A percentile compares a stretch with the other conserved stretches of the same genome.
Conservation (phyloP, 768 basidiomycete genomes). For the Lactarius tabidus region DNA sequence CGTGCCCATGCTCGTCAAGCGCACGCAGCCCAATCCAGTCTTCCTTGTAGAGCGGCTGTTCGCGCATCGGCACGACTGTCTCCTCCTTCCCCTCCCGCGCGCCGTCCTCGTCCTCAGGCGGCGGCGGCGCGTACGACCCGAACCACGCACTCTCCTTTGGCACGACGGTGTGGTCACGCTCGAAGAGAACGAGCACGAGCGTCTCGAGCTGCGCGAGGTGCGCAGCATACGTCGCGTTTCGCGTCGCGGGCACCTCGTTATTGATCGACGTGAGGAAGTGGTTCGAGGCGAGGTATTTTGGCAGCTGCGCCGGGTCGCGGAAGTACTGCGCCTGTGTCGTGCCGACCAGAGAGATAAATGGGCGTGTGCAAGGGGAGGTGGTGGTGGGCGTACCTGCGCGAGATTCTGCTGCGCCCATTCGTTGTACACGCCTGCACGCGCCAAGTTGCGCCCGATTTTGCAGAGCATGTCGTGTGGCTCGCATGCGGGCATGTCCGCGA, state of each 20-base stretch:
- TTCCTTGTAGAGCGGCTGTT: constrained; percentile 56
- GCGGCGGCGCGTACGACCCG: constrained; percentile 48
- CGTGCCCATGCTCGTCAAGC: constrained; percentile 61
- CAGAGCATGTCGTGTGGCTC: constrained; percentile 63
- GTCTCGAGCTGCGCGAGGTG: constrained; percentile 60
- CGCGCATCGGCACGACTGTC: constrained; percentile 13
- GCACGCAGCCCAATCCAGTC: constrained; percentile 78
- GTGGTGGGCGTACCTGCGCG: constrained; percentile 50
- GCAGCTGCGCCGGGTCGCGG: constrained; percentile 63
- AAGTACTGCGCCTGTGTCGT: constrained; percentile 72
- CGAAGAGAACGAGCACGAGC: constrained; percentile 71
- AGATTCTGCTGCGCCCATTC: constrained; percentile 41
- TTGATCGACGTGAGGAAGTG: constrained; percentile 66
- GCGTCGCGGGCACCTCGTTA: constrained; percentile 51
- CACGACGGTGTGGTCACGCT: constrained; percentile 68
- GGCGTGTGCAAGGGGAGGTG: too few relatives aligned
- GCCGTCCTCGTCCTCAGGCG: too few relatives aligned
- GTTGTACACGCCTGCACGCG: constrained; percentile 48
- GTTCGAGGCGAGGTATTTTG: constrained; percentile 54
- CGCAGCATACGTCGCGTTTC: constrained; percentile 45
- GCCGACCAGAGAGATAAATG: too few relatives aligned
- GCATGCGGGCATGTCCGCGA: constrained; percentile 71
- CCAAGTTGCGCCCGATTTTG: constrained; percentile 58
- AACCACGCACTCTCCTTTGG: constrained; percentile 89
- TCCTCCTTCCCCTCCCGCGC: too few relatives aligned